Evolutionary conservation across 2,329 filamentous ascomycete species (phyloP).

Genomic region (Penicillium sp.): DNA sequence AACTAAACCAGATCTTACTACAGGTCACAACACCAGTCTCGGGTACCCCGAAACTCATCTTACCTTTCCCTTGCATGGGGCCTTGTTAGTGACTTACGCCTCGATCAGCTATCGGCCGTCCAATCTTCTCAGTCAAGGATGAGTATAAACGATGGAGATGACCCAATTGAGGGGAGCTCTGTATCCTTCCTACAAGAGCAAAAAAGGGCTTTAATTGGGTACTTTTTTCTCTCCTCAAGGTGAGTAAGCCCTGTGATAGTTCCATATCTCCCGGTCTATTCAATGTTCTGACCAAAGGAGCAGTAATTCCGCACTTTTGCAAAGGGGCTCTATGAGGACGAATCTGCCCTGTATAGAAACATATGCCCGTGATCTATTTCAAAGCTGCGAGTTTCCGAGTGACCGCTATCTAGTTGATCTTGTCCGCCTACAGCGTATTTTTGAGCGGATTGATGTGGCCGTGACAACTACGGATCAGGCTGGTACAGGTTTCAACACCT

Average conservation of each 20-base stretch:
- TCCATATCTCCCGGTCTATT: neutral
- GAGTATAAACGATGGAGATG: neutral
- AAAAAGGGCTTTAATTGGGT: slow-evolving; percentile 6
- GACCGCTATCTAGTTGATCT: slow-evolving; percentile 3
- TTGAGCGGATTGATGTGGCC: slow-evolving; percentile 6
- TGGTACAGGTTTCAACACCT: neutral
- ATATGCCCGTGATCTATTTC: neutral
- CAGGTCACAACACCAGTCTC: neutral
- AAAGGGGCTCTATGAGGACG: neutral
- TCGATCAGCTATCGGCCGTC: neutral
- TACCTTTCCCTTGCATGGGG: neutral
- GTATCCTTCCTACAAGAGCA: neutral
- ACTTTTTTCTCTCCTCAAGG: slow-evolving; percentile 3
- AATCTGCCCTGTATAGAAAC: neutral
- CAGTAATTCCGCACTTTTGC: neutral
- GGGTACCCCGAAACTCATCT: neutral
- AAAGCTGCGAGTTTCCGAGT: neutral
- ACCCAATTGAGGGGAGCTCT: neutral
- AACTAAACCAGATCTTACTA: too few relatives aligned
- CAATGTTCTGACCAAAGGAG: neutral
- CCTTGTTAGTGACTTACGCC: neutral
- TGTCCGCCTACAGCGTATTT: slow-evolving; percentile 4
- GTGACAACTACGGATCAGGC: neutral
- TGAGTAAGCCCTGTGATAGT: too few relatives aligned
- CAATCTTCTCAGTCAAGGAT: neutral